A percentile compares a stretch with the other conserved stretches of the same genome.
phyloP scores from a whole-genome alignment of 2,329 filamentous ascomycete genomes.

The Penicillium sp. region DNA sequence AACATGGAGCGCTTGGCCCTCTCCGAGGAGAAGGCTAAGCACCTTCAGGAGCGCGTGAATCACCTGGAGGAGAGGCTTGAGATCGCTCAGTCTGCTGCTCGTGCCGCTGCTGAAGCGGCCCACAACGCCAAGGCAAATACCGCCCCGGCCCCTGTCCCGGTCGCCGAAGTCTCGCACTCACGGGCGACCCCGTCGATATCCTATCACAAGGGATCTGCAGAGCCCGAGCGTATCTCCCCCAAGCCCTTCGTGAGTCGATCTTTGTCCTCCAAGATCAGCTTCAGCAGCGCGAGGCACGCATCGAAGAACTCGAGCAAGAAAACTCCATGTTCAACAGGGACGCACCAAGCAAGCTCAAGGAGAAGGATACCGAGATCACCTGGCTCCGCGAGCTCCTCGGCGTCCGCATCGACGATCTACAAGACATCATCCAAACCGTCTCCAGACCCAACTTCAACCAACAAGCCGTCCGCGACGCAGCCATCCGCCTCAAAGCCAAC shows the following conservation, averaged over 20 bases:
- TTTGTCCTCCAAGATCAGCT: slow-evolving; percentile 95
- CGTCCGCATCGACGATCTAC: slow-evolving; percentile 83
- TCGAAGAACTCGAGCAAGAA: slow-evolving; percentile 78
- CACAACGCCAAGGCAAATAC: slow-evolving; percentile 53
- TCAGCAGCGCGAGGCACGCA: slow-evolving; percentile 84
- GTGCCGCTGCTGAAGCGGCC: slow-evolving; percentile 74
- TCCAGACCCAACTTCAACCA: slow-evolving; percentile 71
- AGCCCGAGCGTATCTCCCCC: slow-evolving; percentile 88
- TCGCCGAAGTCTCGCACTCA: slow-evolving; percentile 40
- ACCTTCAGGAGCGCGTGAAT: slow-evolving; percentile 77
- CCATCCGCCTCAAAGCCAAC: slow-evolving; percentile 88
- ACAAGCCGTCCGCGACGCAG: slow-evolving; percentile 77
- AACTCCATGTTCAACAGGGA: slow-evolving; percentile 69
- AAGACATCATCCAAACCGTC: slow-evolving; percentile 81
- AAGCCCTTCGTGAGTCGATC: slow-evolving; percentile 92
- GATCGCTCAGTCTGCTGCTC: slow-evolving; percentile 81
- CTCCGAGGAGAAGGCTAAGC: slow-evolving; percentile 76
- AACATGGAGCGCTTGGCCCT: slow-evolving; percentile 76
- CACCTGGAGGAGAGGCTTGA: slow-evolving; percentile 89
- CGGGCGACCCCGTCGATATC: slow-evolving; percentile 47
- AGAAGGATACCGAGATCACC: slow-evolving; percentile 87
- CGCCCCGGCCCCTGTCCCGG: slow-evolving; percentile 30
- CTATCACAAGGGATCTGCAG: slow-evolving; percentile 44
- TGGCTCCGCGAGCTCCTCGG: slow-evolving; percentile 93
- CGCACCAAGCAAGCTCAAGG: slow-evolving; percentile 75